Evolutionary conservation across 352 stramenopile genomes (phyloP).

Genomic region (Globisporangium heterothallicum): DNA sequence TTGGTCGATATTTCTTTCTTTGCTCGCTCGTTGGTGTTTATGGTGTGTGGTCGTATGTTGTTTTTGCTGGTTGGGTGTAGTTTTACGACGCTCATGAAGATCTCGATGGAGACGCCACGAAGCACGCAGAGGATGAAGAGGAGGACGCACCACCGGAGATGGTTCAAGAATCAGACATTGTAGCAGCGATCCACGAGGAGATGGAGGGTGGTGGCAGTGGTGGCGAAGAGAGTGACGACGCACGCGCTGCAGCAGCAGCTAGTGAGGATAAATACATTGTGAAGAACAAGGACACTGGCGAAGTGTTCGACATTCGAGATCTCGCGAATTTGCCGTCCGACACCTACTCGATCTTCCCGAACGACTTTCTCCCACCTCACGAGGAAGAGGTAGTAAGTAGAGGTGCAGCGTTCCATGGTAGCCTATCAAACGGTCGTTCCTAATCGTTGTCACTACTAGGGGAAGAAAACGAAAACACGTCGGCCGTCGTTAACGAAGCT

Average conservation of each 20-base stretch:
- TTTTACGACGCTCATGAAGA: conserved; percentile 72
- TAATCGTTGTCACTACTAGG: conserved; percentile 15
- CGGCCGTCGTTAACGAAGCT: conserved; percentile 61
- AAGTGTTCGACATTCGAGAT: conserved; percentile 74
- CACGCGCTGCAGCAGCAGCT: conserved; percentile 9
- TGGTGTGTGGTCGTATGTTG: too few species aligned
- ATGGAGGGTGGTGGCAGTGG: neutral
- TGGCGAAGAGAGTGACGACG: conserved; percentile 5
- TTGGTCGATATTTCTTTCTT: neutral
- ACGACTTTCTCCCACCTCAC: conserved; percentile 44
- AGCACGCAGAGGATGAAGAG: conserved; percentile 10
- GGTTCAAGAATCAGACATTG: conserved; percentile 10
- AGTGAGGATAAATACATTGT: conserved; percentile 66
- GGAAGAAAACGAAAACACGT: conserved; percentile 42
- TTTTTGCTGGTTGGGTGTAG: conserved; percentile 16
- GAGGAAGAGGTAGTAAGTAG: conserved; percentile 42
- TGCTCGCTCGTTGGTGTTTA: too few species aligned
- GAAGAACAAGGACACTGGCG: conserved; percentile 78
- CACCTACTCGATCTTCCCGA: conserved; percentile 75
- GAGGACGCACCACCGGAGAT: conserved; percentile 1
- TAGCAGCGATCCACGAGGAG: neutral
- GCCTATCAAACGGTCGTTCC: neutral
- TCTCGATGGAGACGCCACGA: conserved; percentile 28
- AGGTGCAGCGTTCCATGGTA: too few species aligned
- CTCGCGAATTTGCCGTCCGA: conserved; percentile 47